A percentile compares a stretch with the other conserved stretches of the same genome.
Evolutionary conservation across 306 rosid genomes (phyloP).

Genomic region (Lathyrus tuberosus): DNA sequence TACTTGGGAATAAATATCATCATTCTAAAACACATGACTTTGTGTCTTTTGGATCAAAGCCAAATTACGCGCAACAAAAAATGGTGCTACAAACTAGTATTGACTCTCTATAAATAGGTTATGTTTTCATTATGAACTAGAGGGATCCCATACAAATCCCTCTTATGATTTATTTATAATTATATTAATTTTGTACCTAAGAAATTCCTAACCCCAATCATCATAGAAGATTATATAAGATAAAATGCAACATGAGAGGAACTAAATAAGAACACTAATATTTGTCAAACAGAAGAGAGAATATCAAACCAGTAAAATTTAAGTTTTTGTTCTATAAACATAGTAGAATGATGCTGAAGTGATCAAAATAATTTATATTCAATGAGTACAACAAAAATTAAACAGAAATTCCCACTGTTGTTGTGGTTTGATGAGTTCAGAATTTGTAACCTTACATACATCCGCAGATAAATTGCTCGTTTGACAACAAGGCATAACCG

Average conservation of each 20-base stretch:
- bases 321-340: not conserved
- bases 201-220: not conserved
- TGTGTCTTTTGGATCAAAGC: not conserved
- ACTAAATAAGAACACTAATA: not conserved
- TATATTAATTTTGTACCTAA: not conserved
- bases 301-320: not conserved
- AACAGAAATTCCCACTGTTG: too few species aligned
- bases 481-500: too few species aligned
- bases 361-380: too few species aligned
- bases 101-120: not conserved
- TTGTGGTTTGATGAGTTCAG: too few species aligned
- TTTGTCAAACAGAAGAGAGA: too few species aligned
- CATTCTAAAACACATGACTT: too few species aligned
- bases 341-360: too few species aligned
- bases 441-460: too few species aligned
- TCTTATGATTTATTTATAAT: too few species aligned
- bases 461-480: too few species aligned
- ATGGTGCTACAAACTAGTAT: not conserved
- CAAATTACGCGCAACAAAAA: not conserved
- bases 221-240: not conserved
- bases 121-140: not conserved
- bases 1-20: too few species aligned
- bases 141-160: not conserved
- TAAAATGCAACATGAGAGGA: not conserved
- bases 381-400: too few species aligned